Evolutionary conservation across 257 asterid genomes (phyloP).

Genomic region (Solanum virginianum): DNA sequence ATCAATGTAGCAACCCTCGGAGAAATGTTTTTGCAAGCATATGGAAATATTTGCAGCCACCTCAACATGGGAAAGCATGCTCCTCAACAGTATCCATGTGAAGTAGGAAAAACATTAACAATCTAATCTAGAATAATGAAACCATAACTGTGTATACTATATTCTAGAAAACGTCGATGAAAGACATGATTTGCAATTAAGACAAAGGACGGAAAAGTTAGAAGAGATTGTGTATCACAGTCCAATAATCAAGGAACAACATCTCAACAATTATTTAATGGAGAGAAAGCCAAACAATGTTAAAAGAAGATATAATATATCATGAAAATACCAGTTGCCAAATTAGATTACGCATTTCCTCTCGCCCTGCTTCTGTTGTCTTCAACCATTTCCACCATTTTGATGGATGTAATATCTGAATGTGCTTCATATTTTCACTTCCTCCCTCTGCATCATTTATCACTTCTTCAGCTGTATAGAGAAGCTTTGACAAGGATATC

Average conservation of each 20-base stretch:
- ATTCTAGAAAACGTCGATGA: background rate
- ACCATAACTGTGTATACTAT: background rate
- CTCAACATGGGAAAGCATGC: background rate
- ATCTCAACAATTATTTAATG: background rate
- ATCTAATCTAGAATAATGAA: background rate
- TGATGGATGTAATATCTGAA: conserved; percentile 88
- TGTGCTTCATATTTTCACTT: conserved; percentile 47
- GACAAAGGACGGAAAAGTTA: background rate
- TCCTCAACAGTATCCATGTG: background rate
- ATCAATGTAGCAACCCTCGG: background rate
- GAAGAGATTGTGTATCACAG: background rate
- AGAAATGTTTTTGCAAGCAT: background rate
- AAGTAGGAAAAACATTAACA: background rate
- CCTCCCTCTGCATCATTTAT: conserved; percentile 29
- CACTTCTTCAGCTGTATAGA: conserved; percentile 84
- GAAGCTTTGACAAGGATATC: conserved; percentile 71
- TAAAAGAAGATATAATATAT: background rate
- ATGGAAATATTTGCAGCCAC: background rate
- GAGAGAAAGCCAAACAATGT: background rate
- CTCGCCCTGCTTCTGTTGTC: conserved; percentile 82
- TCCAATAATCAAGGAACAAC: background rate
- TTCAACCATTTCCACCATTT: conserved; percentile 98
- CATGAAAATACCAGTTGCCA: conserved; percentile 60
- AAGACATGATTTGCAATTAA: background rate
- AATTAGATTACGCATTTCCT: conserved; percentile 74